Evolutionary conservation across 306 rosid species (phyloP), one percentile per base, ranked within the genome.

Genomic region (Carpinus fangiana): DNA sequence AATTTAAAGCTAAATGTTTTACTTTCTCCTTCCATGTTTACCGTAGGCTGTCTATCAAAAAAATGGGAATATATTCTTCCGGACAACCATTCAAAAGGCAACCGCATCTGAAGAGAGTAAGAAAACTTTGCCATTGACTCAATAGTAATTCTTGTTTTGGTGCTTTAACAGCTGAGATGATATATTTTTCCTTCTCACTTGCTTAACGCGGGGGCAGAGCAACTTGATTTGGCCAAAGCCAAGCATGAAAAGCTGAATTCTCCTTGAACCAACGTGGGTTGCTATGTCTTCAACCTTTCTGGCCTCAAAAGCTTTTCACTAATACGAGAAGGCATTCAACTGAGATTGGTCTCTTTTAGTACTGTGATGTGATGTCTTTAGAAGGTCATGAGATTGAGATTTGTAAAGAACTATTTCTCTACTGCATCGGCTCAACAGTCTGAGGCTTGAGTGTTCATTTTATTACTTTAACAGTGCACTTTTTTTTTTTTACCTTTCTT

Each of bases 11-110:
- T 11, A 61, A 61, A 4, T 23, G 28, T 11, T 11, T 12, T 7
- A 62, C n/a, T 12, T 13, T 62, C 69, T 28, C 41, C 18, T 31
- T 61, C 56, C 56, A 65, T 80, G 64, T 46, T 38, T 69, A 12
- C n/a, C 46, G 71, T 51, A 93, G 98, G 77, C 83, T 68, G 94
- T 93, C 47, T 91, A 86, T 82, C 93, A 85, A 81, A 92, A 80
- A 67, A 87, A 90, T 73, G 93, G 90, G 12, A 90, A 88, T 87
- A 16, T 93, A 51, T 88, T 85, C 82, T 92, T 93, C 73, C 90
- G 86, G 47, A 93, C 93, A 34, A 78, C 90, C 17, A 57, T 87
- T 74, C 90, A 86, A 74, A 83, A 84, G 56, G 94, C 98, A 85
- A 78, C 79, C 2, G 51, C 87, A 41, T 85, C 81, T 60, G 92